Evolutionary conservation across 2,329 filamentous ascomycete genomes (phyloP), one percentile per base, ranked within the genome.

Genomic region (Alternaria brassicae): DNA sequence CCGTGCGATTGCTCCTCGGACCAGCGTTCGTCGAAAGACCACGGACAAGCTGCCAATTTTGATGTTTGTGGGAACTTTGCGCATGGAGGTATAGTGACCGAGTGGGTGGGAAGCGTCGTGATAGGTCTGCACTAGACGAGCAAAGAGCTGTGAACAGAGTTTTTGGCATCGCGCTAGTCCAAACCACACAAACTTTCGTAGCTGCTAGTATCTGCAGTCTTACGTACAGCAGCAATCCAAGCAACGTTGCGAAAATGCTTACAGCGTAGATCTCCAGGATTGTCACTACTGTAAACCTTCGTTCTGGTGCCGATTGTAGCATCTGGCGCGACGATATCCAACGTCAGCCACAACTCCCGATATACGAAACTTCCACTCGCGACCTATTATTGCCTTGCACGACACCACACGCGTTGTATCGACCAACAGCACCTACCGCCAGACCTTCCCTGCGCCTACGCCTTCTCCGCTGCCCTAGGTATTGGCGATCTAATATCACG

Each of bases 401-500:
- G 32, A 25, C 44, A 32, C 44, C 36, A 27, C 40, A 45, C 34
- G 19, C 36, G 36, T 40, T 9, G 25, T 27, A 25, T 37, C 52
- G 15, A 21, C 25, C 34, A 55, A 19, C 25, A 36, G 34, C 40
- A 41, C 15, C 19, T 41, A 44, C 44, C 56, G 45, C 56, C 28
- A 39, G 23, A 51, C 45, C 21, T 56, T 44, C 56, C 30, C 37
- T 40, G 40, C 48, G 15, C 23, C 32, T 50, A 48, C 44, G 30
- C 28, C 28, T 48, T n/a, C 21, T 36, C 44, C 44, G 44, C 44
- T 23, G 30, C 44, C 44, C 23, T 40, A 56, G 15, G 27, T 48
- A 39, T 41, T 28, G 28, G 40, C 40, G 32, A 39, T 48, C 48
- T 51, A 25, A 50, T 39, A 59, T 63, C 58, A 60, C 60, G 56